Conservation (phyloP, 2,329 filamentous ascomycete genomes). For the Monosporascus sp. region DNA sequence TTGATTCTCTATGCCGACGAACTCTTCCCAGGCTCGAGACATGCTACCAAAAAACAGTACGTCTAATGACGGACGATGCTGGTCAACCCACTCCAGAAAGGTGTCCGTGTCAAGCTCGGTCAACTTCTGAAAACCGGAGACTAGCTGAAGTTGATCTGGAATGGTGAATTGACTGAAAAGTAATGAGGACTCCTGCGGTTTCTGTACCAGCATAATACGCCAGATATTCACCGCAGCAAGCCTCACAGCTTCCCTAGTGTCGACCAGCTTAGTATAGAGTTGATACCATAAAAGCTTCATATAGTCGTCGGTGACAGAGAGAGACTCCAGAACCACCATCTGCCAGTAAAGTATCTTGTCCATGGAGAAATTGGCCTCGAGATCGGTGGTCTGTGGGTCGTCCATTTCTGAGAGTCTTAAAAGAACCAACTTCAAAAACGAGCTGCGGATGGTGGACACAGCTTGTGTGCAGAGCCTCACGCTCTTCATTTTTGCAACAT, state of each 20-base stretch:
- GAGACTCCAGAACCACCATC: slow-evolving; percentile 75
- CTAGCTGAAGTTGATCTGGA: slow-evolving; percentile 66
- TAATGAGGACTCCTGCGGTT: slow-evolving; percentile 72
- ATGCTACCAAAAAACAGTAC: slow-evolving; percentile 76
- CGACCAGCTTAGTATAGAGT: slow-evolving; percentile 83
- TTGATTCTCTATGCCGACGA: slow-evolving; percentile 76
- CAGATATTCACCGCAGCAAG: slow-evolving; percentile 77
- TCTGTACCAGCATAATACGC: slow-evolving; percentile 91
- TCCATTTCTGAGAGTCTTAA: slow-evolving; percentile 81
- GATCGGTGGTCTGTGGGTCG: slow-evolving; percentile 53
- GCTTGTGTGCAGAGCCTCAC: slow-evolving; percentile 89
- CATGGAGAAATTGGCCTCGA: slow-evolving; percentile 67
- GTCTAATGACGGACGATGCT: slow-evolving; percentile 74
- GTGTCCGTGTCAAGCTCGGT: slow-evolving; percentile 85
- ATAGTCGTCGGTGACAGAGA: slow-evolving; percentile 74
- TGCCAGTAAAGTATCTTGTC: slow-evolving; percentile 94
- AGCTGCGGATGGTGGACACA: slow-evolving; percentile 68
- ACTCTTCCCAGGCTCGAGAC: slow-evolving; percentile 82
- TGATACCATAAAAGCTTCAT: slow-evolving; percentile 87
- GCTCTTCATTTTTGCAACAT: slow-evolving; percentile 74
- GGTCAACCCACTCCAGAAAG: slow-evolving; percentile 84
- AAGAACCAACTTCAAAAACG: slow-evolving; percentile 74
- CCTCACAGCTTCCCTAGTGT: slow-evolving; percentile 61
- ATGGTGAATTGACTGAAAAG: slow-evolving; percentile 70
- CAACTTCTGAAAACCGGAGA: slow-evolving; percentile 74